These are phyloP conservation scores for Aphanomyces stellatus DNA, from an alignment of 352 stramenopile genomes.

Conservation along the genomic window DNA sequence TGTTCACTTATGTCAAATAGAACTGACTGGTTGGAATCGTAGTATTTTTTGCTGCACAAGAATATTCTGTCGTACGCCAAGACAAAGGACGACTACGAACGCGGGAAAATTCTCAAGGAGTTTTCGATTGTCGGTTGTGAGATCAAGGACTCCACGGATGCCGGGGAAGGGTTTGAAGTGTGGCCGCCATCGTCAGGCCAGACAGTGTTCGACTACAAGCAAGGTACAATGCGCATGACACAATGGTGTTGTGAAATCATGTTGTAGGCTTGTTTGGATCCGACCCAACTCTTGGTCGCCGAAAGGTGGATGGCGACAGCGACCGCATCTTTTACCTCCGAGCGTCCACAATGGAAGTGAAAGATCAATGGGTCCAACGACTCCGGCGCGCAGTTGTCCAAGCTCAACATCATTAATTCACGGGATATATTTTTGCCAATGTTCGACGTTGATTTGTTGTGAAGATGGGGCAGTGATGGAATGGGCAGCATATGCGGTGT, in stretches of 20 bases:
- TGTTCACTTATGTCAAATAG: background rate
- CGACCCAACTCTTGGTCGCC: constrained; percentile 72
- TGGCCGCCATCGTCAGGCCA: constrained; percentile 45
- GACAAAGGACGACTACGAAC: constrained; percentile 83
- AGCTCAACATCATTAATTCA: background rate
- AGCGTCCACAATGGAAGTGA: constrained; percentile 74
- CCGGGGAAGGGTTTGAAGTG: constrained; percentile 79
- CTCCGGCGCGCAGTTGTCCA: constrained; percentile 28
- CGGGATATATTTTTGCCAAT: too few species aligned
- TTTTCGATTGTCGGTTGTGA: constrained; percentile 63
- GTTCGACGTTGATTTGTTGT: too few species aligned
- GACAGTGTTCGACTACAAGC: constrained; percentile 44
- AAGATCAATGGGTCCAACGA: constrained; percentile 72
- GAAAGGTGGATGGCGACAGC: constrained; percentile 54
- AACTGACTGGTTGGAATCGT: too few species aligned
- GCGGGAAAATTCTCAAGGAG: constrained; percentile 80
- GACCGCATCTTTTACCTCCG: constrained; percentile 76
- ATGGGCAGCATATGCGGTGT: too few species aligned
- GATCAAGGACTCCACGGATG: constrained; percentile 61
- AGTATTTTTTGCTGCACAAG: constrained; percentile 74
- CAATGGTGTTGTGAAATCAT: background rate
- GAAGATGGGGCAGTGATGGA: too few species aligned
- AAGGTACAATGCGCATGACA: background rate
- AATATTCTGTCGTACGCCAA: constrained; percentile 69
- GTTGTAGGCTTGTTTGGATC: constrained; percentile 39